Percentiles rank a stretch among this genome's conserved stretches.
Evolutionary conservation across 371 early-diverging fungal genomes (phyloP).

Genomic region (Apophysomyces elegans): DNA sequence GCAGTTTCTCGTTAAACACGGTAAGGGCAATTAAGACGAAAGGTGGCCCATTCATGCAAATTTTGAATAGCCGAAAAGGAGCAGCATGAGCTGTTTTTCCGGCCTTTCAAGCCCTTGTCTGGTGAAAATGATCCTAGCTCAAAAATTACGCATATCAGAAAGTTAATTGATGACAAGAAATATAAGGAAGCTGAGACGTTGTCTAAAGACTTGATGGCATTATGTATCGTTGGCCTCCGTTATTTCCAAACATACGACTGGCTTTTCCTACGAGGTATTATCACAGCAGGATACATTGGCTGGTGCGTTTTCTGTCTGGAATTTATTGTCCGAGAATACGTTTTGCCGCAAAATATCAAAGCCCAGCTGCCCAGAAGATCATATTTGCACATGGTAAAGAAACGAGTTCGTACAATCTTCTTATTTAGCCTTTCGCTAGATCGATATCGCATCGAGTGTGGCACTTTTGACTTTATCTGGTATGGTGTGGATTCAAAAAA

Average conservation of each 20-base stretch:
- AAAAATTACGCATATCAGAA: slow-evolving; percentile 61
- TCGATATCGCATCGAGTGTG: slow-evolving; percentile 44
- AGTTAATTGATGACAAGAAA: slow-evolving; percentile 59
- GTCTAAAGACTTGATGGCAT: slow-evolving; percentile 62
- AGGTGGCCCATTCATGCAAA: no score
- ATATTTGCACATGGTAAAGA: slow-evolving; percentile 9
- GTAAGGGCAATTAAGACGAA: slow-evolving; percentile 22
- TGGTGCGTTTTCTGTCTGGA: slow-evolving; percentile 88
- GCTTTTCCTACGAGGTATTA: slow-evolving; percentile 84
- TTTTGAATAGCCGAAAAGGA: slow-evolving; percentile 66
- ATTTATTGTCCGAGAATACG: slow-evolving; percentile 66
- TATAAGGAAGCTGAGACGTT: slow-evolving; percentile 68
- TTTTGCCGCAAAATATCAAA: slow-evolving; percentile 11
- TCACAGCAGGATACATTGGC: slow-evolving; percentile 89
- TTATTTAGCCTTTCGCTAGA: slow-evolving; percentile 23
- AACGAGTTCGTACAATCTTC: background rate
- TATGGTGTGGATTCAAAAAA: slow-evolving; percentile 71
- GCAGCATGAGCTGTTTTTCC: slow-evolving; percentile 76
- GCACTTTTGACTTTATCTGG: slow-evolving; percentile 45
- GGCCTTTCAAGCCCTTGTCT: slow-evolving; percentile 69
- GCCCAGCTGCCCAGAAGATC: background rate
- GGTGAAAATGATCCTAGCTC: slow-evolving; percentile 53
- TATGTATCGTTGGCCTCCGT: slow-evolving; percentile 83
- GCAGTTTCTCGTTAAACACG: slow-evolving; percentile 84
- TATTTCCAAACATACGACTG: slow-evolving; percentile 97